Conservation (phyloP, 192 early-diverging fungal genomes). For the Gryganskiella cystojenkinii region DNA sequence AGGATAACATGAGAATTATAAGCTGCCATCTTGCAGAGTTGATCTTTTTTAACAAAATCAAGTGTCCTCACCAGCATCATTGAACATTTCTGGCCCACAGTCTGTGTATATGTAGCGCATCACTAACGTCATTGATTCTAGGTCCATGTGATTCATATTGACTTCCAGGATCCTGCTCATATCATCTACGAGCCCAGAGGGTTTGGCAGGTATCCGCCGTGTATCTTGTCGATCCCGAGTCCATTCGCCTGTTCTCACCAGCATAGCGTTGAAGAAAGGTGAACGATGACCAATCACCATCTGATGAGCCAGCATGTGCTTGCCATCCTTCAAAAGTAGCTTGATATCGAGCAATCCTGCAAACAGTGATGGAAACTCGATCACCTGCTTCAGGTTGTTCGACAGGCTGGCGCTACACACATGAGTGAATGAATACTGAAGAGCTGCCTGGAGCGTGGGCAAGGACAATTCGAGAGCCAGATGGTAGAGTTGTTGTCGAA, state of each 20-base stretch:
- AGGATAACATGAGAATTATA: neutral
- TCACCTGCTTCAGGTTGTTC: conserved; percentile 22
- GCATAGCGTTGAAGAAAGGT: conserved; percentile 74
- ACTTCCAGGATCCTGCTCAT: conserved; percentile 42
- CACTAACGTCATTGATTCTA: conserved; percentile 62
- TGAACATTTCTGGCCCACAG: conserved; percentile 53
- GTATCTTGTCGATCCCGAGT: conserved; percentile 33
- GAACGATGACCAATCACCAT: conserved; percentile 66
- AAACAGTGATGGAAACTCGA: conserved; percentile 4
- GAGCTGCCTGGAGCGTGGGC: conserved; percentile 52
- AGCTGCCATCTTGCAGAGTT: neutral
- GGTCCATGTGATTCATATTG: conserved; percentile 60
- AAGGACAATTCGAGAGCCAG: conserved; percentile 46
- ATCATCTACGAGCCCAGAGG: neutral
- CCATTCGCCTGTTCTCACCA: conserved; percentile 64
- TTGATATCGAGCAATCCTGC: conserved; percentile 21
- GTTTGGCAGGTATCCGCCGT: neutral
- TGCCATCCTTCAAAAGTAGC: conserved; percentile 48
- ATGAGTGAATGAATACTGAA: conserved; percentile 53
- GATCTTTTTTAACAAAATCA: neutral
- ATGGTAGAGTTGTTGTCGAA: conserved; percentile 53
- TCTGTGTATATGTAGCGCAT: conserved; percentile 68
- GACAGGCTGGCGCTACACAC: conserved; percentile 37
- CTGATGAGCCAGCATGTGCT: conserved; percentile 54
- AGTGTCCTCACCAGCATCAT: conserved; percentile 31